Evolutionary conservation across 441 rosid genomes (phyloP).

Genomic region (Corymbia calophylla): DNA sequence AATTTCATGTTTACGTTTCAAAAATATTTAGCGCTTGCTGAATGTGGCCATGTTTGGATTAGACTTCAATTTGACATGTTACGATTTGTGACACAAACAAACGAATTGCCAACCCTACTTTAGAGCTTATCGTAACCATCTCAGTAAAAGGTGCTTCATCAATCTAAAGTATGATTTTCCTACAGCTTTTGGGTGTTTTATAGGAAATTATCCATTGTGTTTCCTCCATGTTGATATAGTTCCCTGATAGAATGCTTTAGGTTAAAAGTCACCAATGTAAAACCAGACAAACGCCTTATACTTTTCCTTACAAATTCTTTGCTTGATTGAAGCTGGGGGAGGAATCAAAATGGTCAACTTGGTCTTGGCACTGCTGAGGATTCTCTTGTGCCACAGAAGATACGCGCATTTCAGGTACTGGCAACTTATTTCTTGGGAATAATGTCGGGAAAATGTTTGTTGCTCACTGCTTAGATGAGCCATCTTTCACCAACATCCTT

Average conservation of each 20-base stretch:
- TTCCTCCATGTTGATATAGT: not conserved
- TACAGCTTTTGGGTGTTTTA: not conserved
- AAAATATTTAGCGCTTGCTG: not conserved
- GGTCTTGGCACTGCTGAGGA: conserved; percentile 89
- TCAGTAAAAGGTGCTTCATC: not conserved
- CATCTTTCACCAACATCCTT: not conserved
- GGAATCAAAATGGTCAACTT: conserved; percentile 99
- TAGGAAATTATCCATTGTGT: not conserved
- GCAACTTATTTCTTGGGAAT: not conserved
- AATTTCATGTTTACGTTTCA: not conserved
- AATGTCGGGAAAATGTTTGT: not conserved
- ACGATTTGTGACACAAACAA: not conserved
- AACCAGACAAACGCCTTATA: not conserved
- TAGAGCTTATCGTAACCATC: not conserved
- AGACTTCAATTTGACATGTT: not conserved
- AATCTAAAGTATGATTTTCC: not conserved
- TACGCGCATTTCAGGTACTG: conserved; percentile 82
- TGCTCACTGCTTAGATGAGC: not conserved
- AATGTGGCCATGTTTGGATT: not conserved
- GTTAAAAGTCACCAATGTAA: not conserved
- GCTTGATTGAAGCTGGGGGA: conserved; percentile 76
- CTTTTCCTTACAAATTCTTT: not conserved
- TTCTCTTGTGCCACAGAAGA: conserved; percentile 86
- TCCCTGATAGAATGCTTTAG: not conserved
- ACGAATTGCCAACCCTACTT: not conserved